Conservation (phyloP, 306 rosid species). For the Castanopsis chinensis region DNA sequence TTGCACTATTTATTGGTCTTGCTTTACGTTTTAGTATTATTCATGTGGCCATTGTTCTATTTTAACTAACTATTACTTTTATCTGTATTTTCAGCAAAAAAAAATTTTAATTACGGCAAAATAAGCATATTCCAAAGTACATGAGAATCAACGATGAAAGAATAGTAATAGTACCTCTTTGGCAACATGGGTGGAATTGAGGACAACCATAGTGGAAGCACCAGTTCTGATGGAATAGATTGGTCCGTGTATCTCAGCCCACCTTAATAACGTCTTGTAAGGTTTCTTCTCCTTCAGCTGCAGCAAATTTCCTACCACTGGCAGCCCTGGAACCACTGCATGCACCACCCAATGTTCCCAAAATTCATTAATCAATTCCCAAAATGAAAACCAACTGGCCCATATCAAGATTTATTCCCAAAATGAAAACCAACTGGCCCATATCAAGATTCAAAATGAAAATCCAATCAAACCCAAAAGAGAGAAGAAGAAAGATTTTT, state of each 20-base stretch:
- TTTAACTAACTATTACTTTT: no score
- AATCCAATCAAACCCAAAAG: background rate
- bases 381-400: background rate
- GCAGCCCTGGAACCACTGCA: slow-evolving; percentile 76
- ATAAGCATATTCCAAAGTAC: no score
- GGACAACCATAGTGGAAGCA: slow-evolving; percentile 78
- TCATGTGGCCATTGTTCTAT: no score
- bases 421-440: background rate
- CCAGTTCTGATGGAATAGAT: slow-evolving; percentile 78
- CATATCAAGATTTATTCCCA: no score
- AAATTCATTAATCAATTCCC: background rate
- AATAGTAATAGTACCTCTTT: slow-evolving; percentile 53
- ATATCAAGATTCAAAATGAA: background rate
- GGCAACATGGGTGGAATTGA: slow-evolving; percentile 62
- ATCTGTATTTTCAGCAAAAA: no score
- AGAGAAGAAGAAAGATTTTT: no score
- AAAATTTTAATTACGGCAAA: no score
- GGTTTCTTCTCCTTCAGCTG: slow-evolving; percentile 97
- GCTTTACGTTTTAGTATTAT: no score
- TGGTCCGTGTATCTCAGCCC: slow-evolving; percentile 74
- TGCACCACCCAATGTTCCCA: slow-evolving; percentile 12
- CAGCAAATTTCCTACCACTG: slow-evolving; percentile 79
- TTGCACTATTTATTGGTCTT: no score
- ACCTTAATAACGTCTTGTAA: slow-evolving; percentile 65
- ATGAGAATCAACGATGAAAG: no score